Conservation (phyloP, 2,329 filamentous ascomycete species). For the Aspergillus chevalieri region DNA sequence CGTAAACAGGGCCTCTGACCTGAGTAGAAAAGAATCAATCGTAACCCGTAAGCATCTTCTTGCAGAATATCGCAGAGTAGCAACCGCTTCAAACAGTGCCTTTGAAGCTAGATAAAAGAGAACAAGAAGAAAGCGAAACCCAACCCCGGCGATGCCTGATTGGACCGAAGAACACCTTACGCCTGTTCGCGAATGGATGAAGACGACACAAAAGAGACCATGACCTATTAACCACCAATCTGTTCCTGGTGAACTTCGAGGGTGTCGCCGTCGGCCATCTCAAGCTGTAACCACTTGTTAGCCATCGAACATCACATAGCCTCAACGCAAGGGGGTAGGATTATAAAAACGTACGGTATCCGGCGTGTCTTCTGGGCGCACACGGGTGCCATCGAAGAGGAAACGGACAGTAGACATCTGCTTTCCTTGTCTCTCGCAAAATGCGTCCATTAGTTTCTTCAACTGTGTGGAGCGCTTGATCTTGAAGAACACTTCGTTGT, state of each 20-base stretch:
- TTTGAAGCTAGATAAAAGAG: too few species aligned
- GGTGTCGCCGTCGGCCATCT: slow-evolving; percentile 93
- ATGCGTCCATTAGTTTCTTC: slow-evolving; percentile 97
- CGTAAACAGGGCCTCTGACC: too few species aligned
- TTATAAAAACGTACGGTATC: slow-evolving; percentile 66
- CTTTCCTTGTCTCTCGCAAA: slow-evolving; percentile 95
- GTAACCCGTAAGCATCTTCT: too few species aligned
- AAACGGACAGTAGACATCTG: slow-evolving; percentile 78
- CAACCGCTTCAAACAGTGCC: too few species aligned
- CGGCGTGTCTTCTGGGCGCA: slow-evolving; percentile 82
- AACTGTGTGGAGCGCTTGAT: slow-evolving; percentile 95
- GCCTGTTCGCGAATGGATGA: not conserved
- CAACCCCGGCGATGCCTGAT: slow-evolving; percentile 1
- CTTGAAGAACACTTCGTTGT: slow-evolving; percentile 99
- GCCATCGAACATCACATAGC: slow-evolving; percentile 5
- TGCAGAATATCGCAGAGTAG: too few species aligned
- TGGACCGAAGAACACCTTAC: slow-evolving; percentile 9
- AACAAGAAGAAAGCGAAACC: not conserved
- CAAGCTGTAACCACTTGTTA: slow-evolving; percentile 56
- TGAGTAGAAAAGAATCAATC: too few species aligned
- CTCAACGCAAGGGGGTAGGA: not conserved
- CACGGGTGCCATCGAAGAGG: slow-evolving; percentile 90
- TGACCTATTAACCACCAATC: slow-evolving; percentile 57
- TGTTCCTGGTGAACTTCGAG: slow-evolving; percentile 98
- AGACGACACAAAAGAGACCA: not conserved